Evolutionary conservation across 1,284 basidiomycete genomes (phyloP), one percentile per base, ranked within the genome.

Genomic region (Peniophora sp.): DNA sequence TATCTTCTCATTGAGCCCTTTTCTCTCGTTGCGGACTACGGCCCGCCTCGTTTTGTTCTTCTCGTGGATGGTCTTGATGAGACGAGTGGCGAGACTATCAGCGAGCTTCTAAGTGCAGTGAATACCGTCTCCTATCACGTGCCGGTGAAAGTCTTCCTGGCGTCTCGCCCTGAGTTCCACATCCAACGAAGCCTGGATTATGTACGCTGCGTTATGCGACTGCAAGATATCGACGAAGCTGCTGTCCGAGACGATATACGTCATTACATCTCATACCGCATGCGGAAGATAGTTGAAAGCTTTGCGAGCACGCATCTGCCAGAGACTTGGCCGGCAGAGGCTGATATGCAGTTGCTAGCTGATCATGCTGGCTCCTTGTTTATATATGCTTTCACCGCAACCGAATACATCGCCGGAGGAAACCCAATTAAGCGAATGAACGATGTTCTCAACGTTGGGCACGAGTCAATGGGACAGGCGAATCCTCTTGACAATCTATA

Each of bases 121-220:
- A 5, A 20, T 3, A 1, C 44, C 2, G 20, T 3, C 2, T 23
- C 34, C 6, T 19, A 16, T 6, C 1, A 35, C 34, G n/a, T 49
- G 11, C 34, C 48, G 2, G 6, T 17, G 12, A 23, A 27, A 1
- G 20, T 49, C 22, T 39, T 49, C n/a, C 8, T 49, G 19, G 39
- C 35, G 10, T 32, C 23, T n/a, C 35, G 48, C 6, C 48, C 48
- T 14, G 48, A 49, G 23, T 20, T 17, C 16, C 48, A 49, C 48
- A 38, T 49, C 32, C 48, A 35, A 8, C 20, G 14, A 14, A 32
- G 19, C 8, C 17, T 49, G 14, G 3, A 41, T 38, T 5, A 12
- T 22, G 9, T 45, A 9, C 10, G 9, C 23, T 2, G 10, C 19
- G 44, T 45, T 23, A 9, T 22, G 16, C 10, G 38, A 16, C 44